Conservation (phyloP, 192 early-diverging fungal species). For the Coemansia sp. region DNA sequence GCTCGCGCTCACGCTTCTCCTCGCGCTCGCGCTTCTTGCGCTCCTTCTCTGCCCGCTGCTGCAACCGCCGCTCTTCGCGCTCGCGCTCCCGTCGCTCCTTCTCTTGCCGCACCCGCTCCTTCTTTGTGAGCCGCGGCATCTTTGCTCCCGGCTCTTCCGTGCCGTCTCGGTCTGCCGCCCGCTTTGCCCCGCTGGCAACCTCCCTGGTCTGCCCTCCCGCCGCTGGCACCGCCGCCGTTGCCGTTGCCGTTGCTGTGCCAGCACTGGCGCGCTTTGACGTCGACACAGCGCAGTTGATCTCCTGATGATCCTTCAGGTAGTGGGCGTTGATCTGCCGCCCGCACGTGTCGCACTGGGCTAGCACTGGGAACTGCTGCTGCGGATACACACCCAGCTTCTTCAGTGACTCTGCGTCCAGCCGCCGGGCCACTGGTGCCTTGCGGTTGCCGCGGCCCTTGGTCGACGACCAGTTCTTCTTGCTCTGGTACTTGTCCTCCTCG, state of each 20-base stretch:
- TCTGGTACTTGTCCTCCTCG: slow-evolving; percentile 53
- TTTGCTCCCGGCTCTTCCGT: slow-evolving; percentile 7
- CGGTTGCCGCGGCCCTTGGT: slow-evolving; percentile 50
- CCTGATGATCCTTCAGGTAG: slow-evolving; percentile 44
- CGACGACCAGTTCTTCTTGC: slow-evolving; percentile 53
- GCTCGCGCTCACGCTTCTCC: slow-evolving; percentile 52
- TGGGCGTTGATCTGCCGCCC: slow-evolving; percentile 40
- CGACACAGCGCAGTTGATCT: slow-evolving; percentile 33
- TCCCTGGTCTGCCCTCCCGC: not conserved
- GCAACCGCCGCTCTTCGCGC: slow-evolving; percentile 24
- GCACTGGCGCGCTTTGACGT: slow-evolving; percentile 7
- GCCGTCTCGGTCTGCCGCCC: slow-evolving; percentile 11
- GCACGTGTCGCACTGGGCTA: slow-evolving; percentile 44
- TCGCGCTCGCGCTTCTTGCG: slow-evolving; percentile 43
- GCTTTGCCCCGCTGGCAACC: slow-evolving; percentile 8
- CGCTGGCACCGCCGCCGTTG: not conserved
- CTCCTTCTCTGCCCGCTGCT: slow-evolving; percentile 39
- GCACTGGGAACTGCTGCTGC: slow-evolving; percentile 27
- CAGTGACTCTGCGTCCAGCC: slow-evolving; percentile 41
- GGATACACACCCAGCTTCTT: slow-evolving; percentile 48
- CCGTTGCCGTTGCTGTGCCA: not conserved
- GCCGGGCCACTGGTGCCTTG: slow-evolving; percentile 46
- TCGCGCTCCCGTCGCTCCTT: slow-evolving; percentile 40
- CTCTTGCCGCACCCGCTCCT: slow-evolving; percentile 30
- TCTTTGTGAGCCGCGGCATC: slow-evolving; percentile 25